phyloP scores from a whole-genome alignment of 371 early-diverging fungal species.

The Saksenaea oblongispora region DNA sequence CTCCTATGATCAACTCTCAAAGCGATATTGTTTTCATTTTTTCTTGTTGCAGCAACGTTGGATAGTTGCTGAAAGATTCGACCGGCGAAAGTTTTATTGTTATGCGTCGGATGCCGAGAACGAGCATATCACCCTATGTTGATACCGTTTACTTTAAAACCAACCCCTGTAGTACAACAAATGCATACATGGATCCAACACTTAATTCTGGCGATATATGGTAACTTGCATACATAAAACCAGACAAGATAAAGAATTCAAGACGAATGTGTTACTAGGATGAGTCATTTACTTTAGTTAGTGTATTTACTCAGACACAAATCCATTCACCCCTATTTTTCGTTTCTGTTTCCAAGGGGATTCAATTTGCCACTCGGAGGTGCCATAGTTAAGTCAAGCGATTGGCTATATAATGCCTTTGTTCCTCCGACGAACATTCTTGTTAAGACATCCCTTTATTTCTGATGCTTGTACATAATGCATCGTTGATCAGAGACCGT shows the following conservation, averaged over 20 bases:
- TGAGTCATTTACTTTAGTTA: not conserved
- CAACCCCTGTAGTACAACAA: not conserved
- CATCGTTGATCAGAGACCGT: not conserved
- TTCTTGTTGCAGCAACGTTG: not conserved
- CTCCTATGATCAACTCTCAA: not conserved
- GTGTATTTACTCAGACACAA: not conserved
- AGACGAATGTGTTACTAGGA: not conserved
- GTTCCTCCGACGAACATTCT: not conserved
- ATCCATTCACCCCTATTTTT: not conserved
- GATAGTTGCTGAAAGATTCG: not conserved
- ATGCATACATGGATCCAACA: too few species aligned
- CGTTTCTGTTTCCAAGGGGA: too few species aligned
- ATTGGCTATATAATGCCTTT: not conserved
- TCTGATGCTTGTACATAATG: not conserved
- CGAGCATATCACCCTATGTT: not conserved
- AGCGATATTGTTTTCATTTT: not conserved
- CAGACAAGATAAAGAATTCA: not conserved
- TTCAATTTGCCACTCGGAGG: not conserved
- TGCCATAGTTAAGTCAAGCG: not conserved
- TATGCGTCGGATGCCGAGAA: not conserved
- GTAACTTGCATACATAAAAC: not conserved
- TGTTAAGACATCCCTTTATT: not conserved
- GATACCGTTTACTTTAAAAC: conserved; percentile 1
- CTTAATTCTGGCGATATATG: not conserved
- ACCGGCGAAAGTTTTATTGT: not conserved